A percentile compares a stretch with the other conserved stretches of the same genome.
These are phyloP conservation scores for Acacia acuminata DNA, from an alignment of 306 rosid species.

Conservation along the genomic window DNA sequence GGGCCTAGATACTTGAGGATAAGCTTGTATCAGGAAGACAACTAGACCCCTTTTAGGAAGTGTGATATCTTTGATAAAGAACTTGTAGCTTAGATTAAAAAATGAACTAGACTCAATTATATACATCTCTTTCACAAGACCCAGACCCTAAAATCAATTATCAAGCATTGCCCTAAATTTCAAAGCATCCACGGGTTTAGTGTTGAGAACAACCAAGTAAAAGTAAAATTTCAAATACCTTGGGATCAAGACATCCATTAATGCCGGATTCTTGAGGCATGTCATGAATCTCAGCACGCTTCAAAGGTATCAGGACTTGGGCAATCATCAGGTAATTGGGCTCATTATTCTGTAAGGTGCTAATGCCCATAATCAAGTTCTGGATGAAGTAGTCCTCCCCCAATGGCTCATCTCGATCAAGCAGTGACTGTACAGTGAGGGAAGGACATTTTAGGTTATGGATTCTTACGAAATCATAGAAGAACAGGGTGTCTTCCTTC, in stretches of 20 bases:
- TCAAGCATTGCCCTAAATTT: background rate
- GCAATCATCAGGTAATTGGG: constrained; percentile 96
- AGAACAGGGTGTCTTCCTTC: too few species aligned
- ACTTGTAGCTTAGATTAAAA: background rate
- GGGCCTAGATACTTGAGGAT: too few species aligned
- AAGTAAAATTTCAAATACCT: constrained; percentile 41
- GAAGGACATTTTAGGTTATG: constrained; percentile 99
- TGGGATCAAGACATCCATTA: constrained; percentile 74
- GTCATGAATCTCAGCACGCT: constrained; percentile 85
- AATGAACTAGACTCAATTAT: background rate
- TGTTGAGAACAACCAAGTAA: too few species aligned
- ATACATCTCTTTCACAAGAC: background rate
- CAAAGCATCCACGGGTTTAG: background rate
- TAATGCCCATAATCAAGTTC: constrained; percentile 89
- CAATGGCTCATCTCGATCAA: constrained; percentile 75
- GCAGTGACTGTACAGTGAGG: constrained; percentile 95
- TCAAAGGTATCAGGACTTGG: constrained; percentile 91
- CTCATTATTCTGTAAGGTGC: constrained; percentile 82
- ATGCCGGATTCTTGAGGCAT: constrained; percentile 78
- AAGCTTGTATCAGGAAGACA: too few species aligned
- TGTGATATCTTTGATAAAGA: background rate
- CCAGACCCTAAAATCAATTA: background rate
- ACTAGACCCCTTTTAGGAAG: too few species aligned
- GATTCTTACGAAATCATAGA: constrained; percentile 84
- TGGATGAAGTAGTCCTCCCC: constrained; percentile 92